Base-by-base conservation (phyloP, 108 stramenopile species). In the Mayamaea pseudoterrestris region DNA sequence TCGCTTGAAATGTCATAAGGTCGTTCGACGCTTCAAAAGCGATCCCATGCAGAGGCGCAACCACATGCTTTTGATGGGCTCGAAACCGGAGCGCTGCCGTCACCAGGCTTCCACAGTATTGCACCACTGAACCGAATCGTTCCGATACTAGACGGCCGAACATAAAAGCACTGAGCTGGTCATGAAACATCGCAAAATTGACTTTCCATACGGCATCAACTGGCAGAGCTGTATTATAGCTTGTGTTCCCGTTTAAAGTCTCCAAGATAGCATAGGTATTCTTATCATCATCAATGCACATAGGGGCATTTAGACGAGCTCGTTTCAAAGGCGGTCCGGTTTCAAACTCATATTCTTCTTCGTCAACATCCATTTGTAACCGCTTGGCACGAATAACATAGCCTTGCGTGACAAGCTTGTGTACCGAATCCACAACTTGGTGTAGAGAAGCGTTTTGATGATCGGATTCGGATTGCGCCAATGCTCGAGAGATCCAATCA, bases 181-280 rank as follows among this genome's bases (percentile, higher is more conserved):
- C 73, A 52, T 87, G 85, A 63, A 80, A 83, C 78, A 80, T 80
- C 17, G 28, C 27, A 25, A 65, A 55, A 41, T 80, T 83, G 6
- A 73, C 76, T 41, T 70, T 59, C 68, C 77, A 88, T 5, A 81
- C 74, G 1, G 79, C 66, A 14, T 76, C 65, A 9, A 30, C 39
- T 20, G 45, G 44, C 36, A 76, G 39, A 43, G 54, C 51, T 21
- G 16, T 57, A 23, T 76, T 69, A 60, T 68, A 68, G 32, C 29
- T n/a, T 1, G 63, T 55, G n/a, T 41, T 52, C 7, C 46, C 51
- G 36, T 51, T 57, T 42, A 71, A 35, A 11, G 65, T 21, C 3
- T 49, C 26, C 11, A 69, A 47, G 8, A 61, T 39, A 21, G 57
- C 54, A 20, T 53, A 58, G 44, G 59, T 57, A 21, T 58, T 57